Base-by-base conservation (phyloP, 2,329 filamentous ascomycete species). In the Talaromyces sp. region DNA sequence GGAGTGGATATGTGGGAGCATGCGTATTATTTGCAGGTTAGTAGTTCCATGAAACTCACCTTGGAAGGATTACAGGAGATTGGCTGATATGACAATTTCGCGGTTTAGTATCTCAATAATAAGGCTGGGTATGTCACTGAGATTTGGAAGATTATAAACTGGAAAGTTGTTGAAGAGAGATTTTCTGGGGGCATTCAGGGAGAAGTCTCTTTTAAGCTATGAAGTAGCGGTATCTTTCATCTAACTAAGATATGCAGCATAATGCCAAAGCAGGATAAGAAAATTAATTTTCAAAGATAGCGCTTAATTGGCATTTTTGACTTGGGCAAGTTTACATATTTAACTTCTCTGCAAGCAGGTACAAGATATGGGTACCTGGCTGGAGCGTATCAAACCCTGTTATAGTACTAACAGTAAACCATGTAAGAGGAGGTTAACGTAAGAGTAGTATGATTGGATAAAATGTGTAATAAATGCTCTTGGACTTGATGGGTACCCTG, bases 1-100 rank as follows among this genome's bases (percentile, higher is more conserved):
- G 92, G 91, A 0, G 83, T 96, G 1, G 92, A 96, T 76, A 94
- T 96, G 87, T 96, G 92, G 92, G 92, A 96, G 81, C 92, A 96
- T 80, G 92, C 92, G 0, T 96, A 96, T 75, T 96, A 96, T 74
- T 80, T 96, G 19, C 91, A 92, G 83, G 87, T 89, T 67, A 69
- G 80, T 34, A 19, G 2, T 22, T 15, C 5, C 11, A 17, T 10
- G 5, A 13, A 1, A 4, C 19, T 25, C 27, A 8, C 1, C 29
- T 4, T 7, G 4, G 1, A 36, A 0, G n/a, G n/a, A 5, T 49
- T n/a, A 22, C 2, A 15, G 15, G 25, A 29, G 7, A 4, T 13
- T 17, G 2, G 31, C 56, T 65, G 11, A 62, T 10, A 8, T 31
- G 43, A 17, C 3, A 25, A n/a, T 1, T 7, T 25, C 15, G 10